Conservation (phyloP, 2,329 filamentous ascomycete genomes). For the Chaetomiaceae sp. region DNA sequence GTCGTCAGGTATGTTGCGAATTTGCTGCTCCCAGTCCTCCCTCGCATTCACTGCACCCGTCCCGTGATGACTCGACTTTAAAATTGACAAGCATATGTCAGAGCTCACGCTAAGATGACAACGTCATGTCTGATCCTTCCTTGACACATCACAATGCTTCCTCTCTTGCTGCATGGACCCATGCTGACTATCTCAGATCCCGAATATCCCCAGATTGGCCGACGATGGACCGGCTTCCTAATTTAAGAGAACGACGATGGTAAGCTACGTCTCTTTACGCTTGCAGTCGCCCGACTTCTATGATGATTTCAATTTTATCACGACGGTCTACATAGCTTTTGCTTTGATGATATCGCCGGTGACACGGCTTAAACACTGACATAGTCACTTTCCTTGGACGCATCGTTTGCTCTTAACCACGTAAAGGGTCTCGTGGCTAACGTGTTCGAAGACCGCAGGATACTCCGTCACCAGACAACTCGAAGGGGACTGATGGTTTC, state of each 20-base stretch:
- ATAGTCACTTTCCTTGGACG: slow-evolving; percentile 6
- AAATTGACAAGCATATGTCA: slow-evolving; percentile 97
- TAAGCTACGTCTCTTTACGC: slow-evolving; percentile 28
- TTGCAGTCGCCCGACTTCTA: slow-evolving; percentile 33
- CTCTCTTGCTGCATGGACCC: neutral
- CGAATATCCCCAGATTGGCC: too few species aligned
- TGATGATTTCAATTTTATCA: slow-evolving; percentile 71
- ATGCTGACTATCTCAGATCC: slow-evolving; percentile 21
- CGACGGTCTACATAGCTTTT: slow-evolving; percentile 82
- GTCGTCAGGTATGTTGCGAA: slow-evolving; percentile 16
- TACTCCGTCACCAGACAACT: neutral
- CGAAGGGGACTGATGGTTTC: too few species aligned
- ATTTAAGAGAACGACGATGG: neutral
- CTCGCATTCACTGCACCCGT: slow-evolving; percentile 20
- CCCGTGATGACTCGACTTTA: slow-evolving; percentile 76
- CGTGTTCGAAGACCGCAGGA: neutral
- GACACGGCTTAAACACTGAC: slow-evolving; percentile 24
- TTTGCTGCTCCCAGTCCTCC: slow-evolving; percentile 21
- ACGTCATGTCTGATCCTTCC: slow-evolving; percentile 38
- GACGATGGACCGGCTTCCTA: too few species aligned
- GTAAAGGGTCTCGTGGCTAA: neutral
- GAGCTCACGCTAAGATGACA: slow-evolving; percentile 58
- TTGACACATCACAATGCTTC: slow-evolving; percentile 23
- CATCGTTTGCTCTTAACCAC: neutral
- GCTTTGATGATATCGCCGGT: slow-evolving; percentile 59